Base-by-base conservation (phyloP, 139 green algal species). In the Protoeuglena noctilucae region DNA sequence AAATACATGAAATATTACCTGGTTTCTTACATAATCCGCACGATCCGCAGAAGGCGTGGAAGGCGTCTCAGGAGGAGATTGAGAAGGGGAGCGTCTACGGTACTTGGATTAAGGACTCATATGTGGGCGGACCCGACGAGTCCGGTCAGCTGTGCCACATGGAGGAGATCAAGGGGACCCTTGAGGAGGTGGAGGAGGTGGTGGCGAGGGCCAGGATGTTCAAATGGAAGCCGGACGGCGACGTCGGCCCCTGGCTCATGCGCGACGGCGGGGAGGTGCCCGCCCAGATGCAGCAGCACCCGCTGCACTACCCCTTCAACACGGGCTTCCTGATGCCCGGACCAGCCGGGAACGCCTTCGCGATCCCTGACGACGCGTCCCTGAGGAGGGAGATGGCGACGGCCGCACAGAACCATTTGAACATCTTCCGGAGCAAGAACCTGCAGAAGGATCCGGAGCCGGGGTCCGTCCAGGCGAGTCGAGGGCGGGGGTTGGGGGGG, bases 141-240 rank as follows among this genome's bases (percentile, higher is more conserved):
- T 39, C 28, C 4, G 66, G 65, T 9, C 27, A 40, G n/a, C 66
- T 47, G 52, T 82, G 74, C 64, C 62, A 72, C 51, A 65, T 79
- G 22, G 59, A 61, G 2, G 74, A 83, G 46, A 73, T 80, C 69
- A 70, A 60, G 60, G 82, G 82, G 12, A 80, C 76, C 3, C 47
- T 88, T 45, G 54, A 85, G 56, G 83, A 93, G 73, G 64, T 82
- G 31, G 64, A 76, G 16, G 60, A 72, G 50, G 72, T 94, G 18
- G 68, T 94, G 27, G 63, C 71, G 40, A 73, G 75, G 47, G 73
- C 80, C 3, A 72, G 83, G 31, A 89, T 93, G 80, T 94, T 90
- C 67, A 57, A 76, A 48, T 82, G 72, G 66, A 94, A 94, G 76
- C 85, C 85, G 2, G 86, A 91, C 55, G 85, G 85, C 6, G 84